phyloP scores from a whole-genome alignment of 78 protist genomes.

The Pelomyxa schiedti region DNA sequence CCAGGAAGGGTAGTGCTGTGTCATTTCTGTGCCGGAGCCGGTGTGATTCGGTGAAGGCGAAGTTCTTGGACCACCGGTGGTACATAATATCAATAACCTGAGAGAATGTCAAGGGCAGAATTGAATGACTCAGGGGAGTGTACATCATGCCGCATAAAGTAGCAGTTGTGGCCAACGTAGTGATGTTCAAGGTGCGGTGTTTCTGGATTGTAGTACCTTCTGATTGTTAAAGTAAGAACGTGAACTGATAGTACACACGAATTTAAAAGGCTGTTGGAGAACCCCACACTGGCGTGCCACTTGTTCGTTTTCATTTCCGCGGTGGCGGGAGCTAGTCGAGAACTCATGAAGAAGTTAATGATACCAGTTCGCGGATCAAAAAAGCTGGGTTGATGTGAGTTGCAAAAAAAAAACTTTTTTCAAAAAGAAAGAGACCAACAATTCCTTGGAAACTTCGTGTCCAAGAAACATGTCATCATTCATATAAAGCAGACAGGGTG shows the following conservation, averaged over 20 bases:
- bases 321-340: background rate
- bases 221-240: no score
- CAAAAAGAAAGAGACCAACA: no score
- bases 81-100: background rate
- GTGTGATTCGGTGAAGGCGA: background rate
- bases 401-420: no score
- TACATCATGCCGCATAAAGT: background rate
- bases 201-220: background rate
- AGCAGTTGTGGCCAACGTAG: background rate
- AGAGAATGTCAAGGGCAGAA: no score
- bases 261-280: background rate
- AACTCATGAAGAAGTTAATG: background rate
- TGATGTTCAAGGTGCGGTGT: background rate
- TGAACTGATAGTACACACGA: no score
- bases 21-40: background rate
- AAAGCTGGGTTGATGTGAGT: background rate
- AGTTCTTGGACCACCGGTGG: background rate
- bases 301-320: background rate
- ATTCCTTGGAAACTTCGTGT: background rate
- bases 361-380: no score
- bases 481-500: slow-evolving; percentile 59
- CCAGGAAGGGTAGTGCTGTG: background rate
- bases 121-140: no score
- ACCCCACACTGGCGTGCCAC: background rate
- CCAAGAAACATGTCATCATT: slow-evolving; percentile 63